phyloP scores from a whole-genome alignment of 352 stramenopile genomes.

The Phytophthora pinifolia region DNA sequence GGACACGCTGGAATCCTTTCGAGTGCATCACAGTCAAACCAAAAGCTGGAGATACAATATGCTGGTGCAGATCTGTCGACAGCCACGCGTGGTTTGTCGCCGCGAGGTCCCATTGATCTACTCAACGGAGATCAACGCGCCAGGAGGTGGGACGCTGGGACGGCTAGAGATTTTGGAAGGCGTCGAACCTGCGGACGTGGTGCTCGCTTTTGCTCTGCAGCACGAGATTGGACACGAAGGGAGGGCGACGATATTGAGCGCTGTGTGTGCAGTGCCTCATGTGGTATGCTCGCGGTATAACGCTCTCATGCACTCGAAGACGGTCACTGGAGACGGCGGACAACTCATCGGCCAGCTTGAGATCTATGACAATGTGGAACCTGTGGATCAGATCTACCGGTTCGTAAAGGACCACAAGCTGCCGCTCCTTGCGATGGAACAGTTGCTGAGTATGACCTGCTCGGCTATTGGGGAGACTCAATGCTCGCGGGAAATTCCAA shows the following conservation, averaged over 20 bases:
- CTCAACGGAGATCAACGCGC: constrained; percentile 36
- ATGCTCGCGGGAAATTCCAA: constrained; percentile 43
- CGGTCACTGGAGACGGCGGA: constrained; percentile 31
- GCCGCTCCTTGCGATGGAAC: constrained; percentile 30
- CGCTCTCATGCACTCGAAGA: constrained; percentile 48
- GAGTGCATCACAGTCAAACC: constrained; percentile 34
- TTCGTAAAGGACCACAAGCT: constrained; percentile 59
- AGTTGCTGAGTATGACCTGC: constrained; percentile 49
- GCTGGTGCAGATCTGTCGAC: constrained; percentile 43
- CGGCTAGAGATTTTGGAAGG: constrained; percentile 52
- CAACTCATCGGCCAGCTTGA: constrained; percentile 46
- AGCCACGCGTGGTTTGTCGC: constrained; percentile 38
- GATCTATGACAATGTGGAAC: constrained; percentile 68
- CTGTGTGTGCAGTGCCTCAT: constrained; percentile 38
- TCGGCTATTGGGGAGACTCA: constrained; percentile 20
- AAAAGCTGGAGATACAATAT: constrained; percentile 38
- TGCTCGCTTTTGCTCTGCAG: constrained; percentile 41
- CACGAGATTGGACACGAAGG: constrained; percentile 33
- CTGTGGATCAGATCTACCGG: constrained; percentile 69
- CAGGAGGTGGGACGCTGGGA: constrained; percentile 31
- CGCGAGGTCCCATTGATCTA: constrained; percentile 45
- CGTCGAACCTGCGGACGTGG: constrained; percentile 49
- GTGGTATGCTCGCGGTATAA: constrained; percentile 44
- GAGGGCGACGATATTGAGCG: constrained; percentile 37
- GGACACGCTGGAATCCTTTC: constrained; percentile 55